Evolutionary conservation across 176 grass and related monocot genomes (phyloP).

Genomic region (Sorghum bicolor): DNA sequence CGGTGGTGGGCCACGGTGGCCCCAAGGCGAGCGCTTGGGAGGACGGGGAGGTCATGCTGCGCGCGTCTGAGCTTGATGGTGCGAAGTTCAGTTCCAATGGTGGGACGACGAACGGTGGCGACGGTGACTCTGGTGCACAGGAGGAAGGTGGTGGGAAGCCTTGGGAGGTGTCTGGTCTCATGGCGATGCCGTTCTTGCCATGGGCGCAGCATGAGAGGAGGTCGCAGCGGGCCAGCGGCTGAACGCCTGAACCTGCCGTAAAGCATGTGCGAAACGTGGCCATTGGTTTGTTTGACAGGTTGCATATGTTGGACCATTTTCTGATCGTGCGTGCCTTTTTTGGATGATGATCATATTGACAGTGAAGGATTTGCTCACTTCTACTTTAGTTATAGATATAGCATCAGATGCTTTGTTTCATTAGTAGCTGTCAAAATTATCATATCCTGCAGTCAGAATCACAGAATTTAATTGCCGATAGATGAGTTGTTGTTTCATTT

Average conservation of each 20-base stretch:
- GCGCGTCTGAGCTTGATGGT: neutral
- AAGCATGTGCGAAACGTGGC: neutral
- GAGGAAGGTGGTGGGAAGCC: slow-evolving; percentile 9
- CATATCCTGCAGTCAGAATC: neutral
- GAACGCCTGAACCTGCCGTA: slow-evolving; percentile 18
- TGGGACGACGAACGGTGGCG: neutral
- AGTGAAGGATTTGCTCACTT: slow-evolving; percentile 6
- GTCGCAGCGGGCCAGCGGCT: neutral
- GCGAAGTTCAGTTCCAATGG: neutral
- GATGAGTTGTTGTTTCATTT: neutral
- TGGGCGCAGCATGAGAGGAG: slow-evolving; percentile 29
- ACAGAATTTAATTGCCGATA: neutral
- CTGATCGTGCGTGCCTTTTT: neutral
- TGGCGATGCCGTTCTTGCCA: neutral
- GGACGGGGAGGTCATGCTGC: neutral
- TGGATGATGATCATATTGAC: neutral
- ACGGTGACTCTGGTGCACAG: neutral
- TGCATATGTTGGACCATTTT: neutral
- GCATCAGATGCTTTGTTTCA: neutral
- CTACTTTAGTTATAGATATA: neutral
- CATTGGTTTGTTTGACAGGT: slow-evolving; percentile 2
- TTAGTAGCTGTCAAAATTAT: neutral
- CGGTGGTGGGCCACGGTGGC: neutral
- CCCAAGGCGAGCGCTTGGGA: neutral
- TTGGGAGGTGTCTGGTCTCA: neutral